These are phyloP conservation scores for Chlamydomonas reinhardtii DNA, from an alignment of 163 green algal genomes.

Conservation along the genomic window DNA sequence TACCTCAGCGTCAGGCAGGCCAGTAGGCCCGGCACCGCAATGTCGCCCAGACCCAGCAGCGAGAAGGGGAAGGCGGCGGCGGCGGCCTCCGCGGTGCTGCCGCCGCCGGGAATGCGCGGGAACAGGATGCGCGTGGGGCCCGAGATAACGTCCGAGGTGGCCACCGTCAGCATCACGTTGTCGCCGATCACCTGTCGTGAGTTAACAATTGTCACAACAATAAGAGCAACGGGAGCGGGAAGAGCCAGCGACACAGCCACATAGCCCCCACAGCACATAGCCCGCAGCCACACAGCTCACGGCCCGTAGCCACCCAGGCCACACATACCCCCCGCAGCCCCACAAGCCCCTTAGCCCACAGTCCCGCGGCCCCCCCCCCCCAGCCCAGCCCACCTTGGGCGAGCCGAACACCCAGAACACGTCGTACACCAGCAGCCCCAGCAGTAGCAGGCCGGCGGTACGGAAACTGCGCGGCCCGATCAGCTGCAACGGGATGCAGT, in stretches of 20 bases:
- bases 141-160: conserved; percentile 78
- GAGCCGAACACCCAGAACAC: conserved; percentile 96
- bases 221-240: too few relatives aligned
- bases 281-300: too few relatives aligned
- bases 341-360: too few relatives aligned
- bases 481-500: background rate
- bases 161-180: conserved; percentile 93
- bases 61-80: conserved; percentile 68
- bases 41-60: conserved; percentile 85
- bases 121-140: conserved; percentile 88
- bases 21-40: conserved; percentile 86
- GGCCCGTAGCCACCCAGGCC: too few relatives aligned
- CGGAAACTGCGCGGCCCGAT: conserved; percentile 64
- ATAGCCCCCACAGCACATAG: too few relatives aligned
- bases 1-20: conserved; percentile 82
- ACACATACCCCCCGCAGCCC: too few relatives aligned
- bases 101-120: conserved; percentile 69
- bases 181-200: conserved; percentile 82
- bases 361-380: too few relatives aligned
- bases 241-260: too few relatives aligned
- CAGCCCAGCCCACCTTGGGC: conserved; percentile 44
- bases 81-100: conserved; percentile 14
- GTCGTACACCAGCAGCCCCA: conserved; percentile 93
- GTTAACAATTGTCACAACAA: too few relatives aligned
- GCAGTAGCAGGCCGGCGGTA: conserved; percentile 73